A percentile compares a stretch with the other conserved stretches of the same genome.
phyloP scores from a whole-genome alignment of 1,284 basidiomycete genomes.

The Grifola frondosa region DNA sequence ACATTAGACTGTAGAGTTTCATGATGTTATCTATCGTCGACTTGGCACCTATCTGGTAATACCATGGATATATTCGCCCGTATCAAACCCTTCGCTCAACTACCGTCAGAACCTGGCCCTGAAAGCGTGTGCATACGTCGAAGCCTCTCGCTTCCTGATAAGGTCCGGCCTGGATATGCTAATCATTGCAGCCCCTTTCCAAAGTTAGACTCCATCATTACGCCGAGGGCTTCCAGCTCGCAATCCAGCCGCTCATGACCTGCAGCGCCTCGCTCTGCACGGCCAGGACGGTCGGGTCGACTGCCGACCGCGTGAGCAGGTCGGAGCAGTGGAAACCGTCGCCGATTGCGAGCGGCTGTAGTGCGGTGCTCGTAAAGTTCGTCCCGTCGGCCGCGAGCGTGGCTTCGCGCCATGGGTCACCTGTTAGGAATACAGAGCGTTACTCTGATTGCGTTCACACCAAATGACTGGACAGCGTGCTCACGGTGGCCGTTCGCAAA shows the following conservation, averaged over 20 bases:
- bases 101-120: too few relatives aligned
- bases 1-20: too few relatives aligned
- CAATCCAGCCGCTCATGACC: slow-evolving; percentile 52
- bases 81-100: too few relatives aligned
- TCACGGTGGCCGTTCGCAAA: slow-evolving; percentile 57
- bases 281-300: slow-evolving; percentile 50
- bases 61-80: too few relatives aligned
- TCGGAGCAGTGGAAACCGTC: slow-evolving; percentile 73
- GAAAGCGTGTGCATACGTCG: too few relatives aligned
- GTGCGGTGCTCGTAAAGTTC: slow-evolving; percentile 46
- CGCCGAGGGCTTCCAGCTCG: slow-evolving; percentile 33
- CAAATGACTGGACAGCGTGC: slow-evolving; percentile 11
- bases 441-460: too few relatives aligned
- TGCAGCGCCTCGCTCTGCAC: slow-evolving; percentile 51
- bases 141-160: too few relatives aligned
- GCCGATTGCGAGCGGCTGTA: slow-evolving; percentile 54
- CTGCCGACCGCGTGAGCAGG: slow-evolving; percentile 42
- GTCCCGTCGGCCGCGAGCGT: slow-evolving; percentile 61
- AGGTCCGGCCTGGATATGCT: too few relatives aligned
- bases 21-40: too few relatives aligned
- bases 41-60: too few relatives aligned
- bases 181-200: not conserved
- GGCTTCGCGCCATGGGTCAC: slow-evolving; percentile 73
- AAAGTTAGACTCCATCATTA: not conserved
- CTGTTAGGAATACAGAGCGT: too few relatives aligned